Evolutionary conservation across 352 stramenopile species (phyloP).

Genomic region (Pythium sukuiense): DNA sequence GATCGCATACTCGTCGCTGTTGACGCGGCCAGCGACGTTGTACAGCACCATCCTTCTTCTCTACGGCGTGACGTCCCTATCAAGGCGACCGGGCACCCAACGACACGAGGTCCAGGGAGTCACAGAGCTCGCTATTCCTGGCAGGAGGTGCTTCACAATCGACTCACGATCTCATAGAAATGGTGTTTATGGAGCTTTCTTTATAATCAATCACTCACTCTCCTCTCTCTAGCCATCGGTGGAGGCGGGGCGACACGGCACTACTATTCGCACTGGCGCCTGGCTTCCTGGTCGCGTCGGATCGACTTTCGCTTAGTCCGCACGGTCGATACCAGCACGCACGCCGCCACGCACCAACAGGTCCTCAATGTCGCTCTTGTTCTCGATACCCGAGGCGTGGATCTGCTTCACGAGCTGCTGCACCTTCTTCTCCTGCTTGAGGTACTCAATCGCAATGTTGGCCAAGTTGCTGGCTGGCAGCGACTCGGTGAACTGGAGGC

Average conservation of each 20-base stretch:
- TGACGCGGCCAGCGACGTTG: slow-evolving; percentile 62
- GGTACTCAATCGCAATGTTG: slow-evolving; percentile 91
- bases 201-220: not conserved
- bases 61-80: not conserved
- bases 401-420: slow-evolving; percentile 77
- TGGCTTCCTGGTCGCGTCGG: not conserved
- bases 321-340: slow-evolving; percentile 61
- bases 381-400: slow-evolving; percentile 43
- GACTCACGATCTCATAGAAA: not conserved
- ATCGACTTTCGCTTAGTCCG: slow-evolving; percentile 17
- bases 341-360: slow-evolving; percentile 73
- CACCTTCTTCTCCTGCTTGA: slow-evolving; percentile 95
- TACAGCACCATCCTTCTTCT: slow-evolving; percentile 47
- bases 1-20: slow-evolving; percentile 71
- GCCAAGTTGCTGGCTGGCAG: slow-evolving; percentile 90
- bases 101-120: not conserved
- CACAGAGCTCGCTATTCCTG: not conserved
- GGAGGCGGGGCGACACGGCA: not conserved
- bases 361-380: slow-evolving; percentile 75
- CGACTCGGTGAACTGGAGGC: slow-evolving; percentile 94
- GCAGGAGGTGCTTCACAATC: not conserved
- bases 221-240: not conserved
- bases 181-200: not conserved
- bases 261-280: not conserved
- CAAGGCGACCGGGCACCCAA: not conserved